These are phyloP conservation scores for Neoboletus brunneissimus DNA, from an alignment of 768 basidiomycete species.

Conservation along the genomic window DNA sequence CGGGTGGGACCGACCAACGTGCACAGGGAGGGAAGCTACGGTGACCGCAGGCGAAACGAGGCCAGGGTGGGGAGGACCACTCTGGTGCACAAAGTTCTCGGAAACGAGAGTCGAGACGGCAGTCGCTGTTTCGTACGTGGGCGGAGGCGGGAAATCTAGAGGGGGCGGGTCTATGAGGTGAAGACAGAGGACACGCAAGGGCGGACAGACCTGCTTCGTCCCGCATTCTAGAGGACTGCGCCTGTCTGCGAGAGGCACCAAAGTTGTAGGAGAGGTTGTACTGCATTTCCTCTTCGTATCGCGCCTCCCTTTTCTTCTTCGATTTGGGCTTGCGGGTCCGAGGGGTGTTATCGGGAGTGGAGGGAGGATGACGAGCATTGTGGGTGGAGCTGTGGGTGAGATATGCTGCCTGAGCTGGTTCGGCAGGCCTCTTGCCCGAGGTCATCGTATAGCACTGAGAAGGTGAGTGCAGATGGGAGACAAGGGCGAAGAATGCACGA, in stretches of 20 bases:
- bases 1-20: constrained; percentile 6
- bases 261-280: constrained; percentile 33
- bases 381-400: constrained; percentile 54
- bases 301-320: constrained; percentile 44
- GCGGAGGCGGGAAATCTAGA: constrained; percentile 67
- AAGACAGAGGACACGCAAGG: not conserved
- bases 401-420: constrained; percentile 41
- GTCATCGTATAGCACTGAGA: constrained; percentile 36
- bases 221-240: constrained; percentile 25
- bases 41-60: constrained; percentile 25
- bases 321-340: constrained; percentile 36
- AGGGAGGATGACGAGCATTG: constrained; percentile 49
- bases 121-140: constrained; percentile 62
- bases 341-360: constrained; percentile 51
- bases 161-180: constrained; percentile 27
- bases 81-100: constrained; percentile 37
- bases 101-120: constrained; percentile 42
- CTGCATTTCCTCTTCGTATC: constrained; percentile 44
- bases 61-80: constrained; percentile 24
- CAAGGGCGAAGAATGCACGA: constrained; percentile 37
- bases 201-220: constrained; percentile 33
- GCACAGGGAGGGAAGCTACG: constrained; percentile 24
- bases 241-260: constrained; percentile 28
- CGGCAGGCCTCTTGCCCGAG: constrained; percentile 33
- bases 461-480: constrained; percentile 34